Evolutionary conservation across 192 early-diverging fungal genomes (phyloP), one percentile per base, ranked within the genome.

Genomic region (Spizellomyces punctatus): DNA sequence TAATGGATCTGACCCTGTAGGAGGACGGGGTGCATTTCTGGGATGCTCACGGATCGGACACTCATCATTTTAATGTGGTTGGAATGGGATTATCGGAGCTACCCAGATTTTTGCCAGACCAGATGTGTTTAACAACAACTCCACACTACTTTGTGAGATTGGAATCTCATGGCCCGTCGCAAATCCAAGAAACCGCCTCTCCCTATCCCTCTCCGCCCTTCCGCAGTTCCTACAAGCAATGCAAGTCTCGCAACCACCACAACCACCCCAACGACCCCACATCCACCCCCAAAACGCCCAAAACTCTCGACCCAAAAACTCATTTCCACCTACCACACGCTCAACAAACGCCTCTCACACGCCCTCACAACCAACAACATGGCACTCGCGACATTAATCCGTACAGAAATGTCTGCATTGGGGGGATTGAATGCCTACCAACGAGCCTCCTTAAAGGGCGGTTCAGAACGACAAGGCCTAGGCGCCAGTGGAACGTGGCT

Each of bases 341-440:
- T 95, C 41, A 92, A 91, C 58, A 95, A 95, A 67, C 79, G 89
- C 69, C 83, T 92, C 42, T 80, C 91, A 6, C 83, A 86, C 45
- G 79, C 76, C 22, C 69, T 81, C 56, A 63, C 55, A 14, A 55
- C 74, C 19, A 59, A 71, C 19, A 58, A 73, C 48, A 41, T 16
- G 9, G 19, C 21, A 46, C 22, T 5, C 21, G 74, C 56, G 0
- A 71, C 21, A 17, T 45, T 17, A 22, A 63, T 79, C 22, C 9
- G 60, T 46, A 44, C 46, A 16, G 73, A 73, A 64, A 74, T 96
- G 73, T 86, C 92, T 17, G 76, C 79, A 10, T 81, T 96, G 67
- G 95, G 95, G 22, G 95, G 95, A 0, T 71, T 96, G 43, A 88
- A 96, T 66, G 90, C 89, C 76, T 96, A 96, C 69, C 95, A 96